Percentiles rank a stretch among this genome's conserved stretches.
Conservation (phyloP, 2,329 filamentous ascomycete genomes). For the Leptographium galeiforme region DNA sequence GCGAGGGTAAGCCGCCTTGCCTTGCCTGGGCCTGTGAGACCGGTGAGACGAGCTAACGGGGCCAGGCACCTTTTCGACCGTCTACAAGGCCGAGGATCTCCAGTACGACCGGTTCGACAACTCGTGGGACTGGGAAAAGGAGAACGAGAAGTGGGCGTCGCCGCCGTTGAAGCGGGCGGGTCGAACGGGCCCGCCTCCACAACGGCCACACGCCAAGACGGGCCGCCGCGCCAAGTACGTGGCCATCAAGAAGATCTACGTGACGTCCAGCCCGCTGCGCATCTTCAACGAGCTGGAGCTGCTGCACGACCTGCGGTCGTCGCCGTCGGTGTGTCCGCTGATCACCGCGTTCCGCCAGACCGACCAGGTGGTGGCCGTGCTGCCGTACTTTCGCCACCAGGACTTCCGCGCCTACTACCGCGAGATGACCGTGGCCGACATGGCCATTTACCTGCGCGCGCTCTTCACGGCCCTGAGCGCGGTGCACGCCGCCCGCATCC, state of each 20-base stretch:
- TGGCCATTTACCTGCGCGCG: conserved; percentile 78
- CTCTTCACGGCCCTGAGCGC: conserved; percentile 74
- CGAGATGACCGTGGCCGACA: conserved; percentile 73
- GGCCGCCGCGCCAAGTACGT: conserved; percentile 53
- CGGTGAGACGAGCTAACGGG: background rate
- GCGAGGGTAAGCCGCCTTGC: conserved; percentile 56
- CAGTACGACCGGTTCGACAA: conserved; percentile 74
- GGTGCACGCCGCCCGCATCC: conserved; percentile 71
- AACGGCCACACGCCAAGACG: no score
- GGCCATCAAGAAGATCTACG: conserved; percentile 98
- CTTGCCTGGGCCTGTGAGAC: no score
- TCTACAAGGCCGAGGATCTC: conserved; percentile 95
- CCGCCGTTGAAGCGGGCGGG: conserved; percentile 45
- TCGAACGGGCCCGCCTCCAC: conserved; percentile 16
- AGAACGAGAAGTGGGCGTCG: conserved; percentile 53
- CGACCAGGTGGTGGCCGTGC: conserved; percentile 87
- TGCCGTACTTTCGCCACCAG: conserved; percentile 90
- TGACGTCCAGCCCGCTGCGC: conserved; percentile 83
- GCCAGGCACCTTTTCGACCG: conserved; percentile 89
- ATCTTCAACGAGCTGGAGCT: conserved; percentile 96
- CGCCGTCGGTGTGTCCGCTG: conserved; percentile 77
- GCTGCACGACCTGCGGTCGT: conserved; percentile 73
- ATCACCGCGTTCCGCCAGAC: conserved; percentile 93
- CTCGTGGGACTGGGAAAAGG: conserved; percentile 67
- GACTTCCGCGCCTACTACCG: conserved; percentile 95